Conservation (phyloP, 2,329 filamentous ascomycete species). For the Xylariales sp. region DNA sequence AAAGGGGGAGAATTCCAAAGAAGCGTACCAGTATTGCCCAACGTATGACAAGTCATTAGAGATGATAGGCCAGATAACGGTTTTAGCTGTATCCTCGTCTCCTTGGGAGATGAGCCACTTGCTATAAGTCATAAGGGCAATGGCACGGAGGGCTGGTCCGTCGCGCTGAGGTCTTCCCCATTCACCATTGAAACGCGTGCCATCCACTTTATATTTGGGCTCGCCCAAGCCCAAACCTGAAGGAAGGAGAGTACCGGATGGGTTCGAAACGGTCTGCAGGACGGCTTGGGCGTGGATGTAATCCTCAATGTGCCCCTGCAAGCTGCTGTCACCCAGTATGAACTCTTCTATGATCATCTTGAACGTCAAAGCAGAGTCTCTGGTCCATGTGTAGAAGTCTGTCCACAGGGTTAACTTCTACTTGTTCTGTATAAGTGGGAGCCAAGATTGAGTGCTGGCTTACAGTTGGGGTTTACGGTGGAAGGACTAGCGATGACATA, state of each 20-base stretch:
- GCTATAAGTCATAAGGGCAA: conserved; percentile 49
- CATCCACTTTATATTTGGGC: conserved; percentile 50
- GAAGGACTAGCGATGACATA: conserved; percentile 53
- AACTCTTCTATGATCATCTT: conserved; percentile 49
- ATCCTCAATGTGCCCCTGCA: conserved; percentile 43
- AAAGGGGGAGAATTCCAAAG: neutral
- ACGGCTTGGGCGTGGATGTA: conserved; percentile 48
- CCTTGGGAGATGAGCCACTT: conserved; percentile 45
- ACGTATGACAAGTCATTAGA: conserved; percentile 54
- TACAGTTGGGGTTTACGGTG: conserved; percentile 49
- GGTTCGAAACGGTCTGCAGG: conserved; percentile 48
- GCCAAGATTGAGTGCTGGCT: too few species aligned
- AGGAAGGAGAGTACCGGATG: conserved; percentile 41
- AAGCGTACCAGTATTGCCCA: conserved; percentile 39
- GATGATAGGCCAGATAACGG: conserved; percentile 50
- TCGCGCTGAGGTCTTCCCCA: conserved; percentile 59
- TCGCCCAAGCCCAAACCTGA: conserved; percentile 46
- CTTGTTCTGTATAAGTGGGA: too few species aligned
- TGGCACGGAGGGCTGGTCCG: conserved; percentile 55
- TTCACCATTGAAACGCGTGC: conserved; percentile 41
- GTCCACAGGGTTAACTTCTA: conserved; percentile 5
- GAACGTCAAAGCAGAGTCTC: conserved; percentile 49
- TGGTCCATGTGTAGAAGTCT: conserved; percentile 56
- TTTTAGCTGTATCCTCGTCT: conserved; percentile 30
- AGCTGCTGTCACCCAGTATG: conserved; percentile 36